Evolutionary conservation across 2,329 filamentous ascomycete genomes (phyloP).

Genomic region (Fusarium brevicatenulatum): DNA sequence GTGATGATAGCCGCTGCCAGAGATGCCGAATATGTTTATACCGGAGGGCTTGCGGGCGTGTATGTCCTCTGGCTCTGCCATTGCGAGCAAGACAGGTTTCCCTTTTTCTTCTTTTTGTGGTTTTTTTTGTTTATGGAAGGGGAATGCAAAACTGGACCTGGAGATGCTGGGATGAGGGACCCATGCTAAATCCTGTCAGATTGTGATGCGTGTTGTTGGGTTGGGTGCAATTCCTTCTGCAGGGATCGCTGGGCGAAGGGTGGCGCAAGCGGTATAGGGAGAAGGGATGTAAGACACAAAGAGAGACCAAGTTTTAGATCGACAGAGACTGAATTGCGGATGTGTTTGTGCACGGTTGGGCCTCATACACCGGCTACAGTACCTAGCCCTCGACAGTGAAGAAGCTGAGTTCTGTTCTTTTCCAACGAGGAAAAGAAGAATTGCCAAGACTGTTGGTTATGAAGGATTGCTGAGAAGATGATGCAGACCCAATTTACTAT

Average conservation of each 20-base stretch:
- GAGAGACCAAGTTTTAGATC: not conserved
- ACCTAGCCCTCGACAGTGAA: not conserved
- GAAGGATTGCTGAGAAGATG: conserved; percentile 22
- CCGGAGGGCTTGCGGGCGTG: conserved; percentile 16
- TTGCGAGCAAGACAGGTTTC: not conserved
- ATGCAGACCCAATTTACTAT: conserved; percentile 1
- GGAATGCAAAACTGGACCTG: not conserved
- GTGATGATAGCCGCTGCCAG: conserved; percentile 33
- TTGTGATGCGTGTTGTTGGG: not conserved
- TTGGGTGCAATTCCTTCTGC: not conserved
- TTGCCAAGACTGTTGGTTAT: not conserved
- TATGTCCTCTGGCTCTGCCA: conserved; percentile 28
- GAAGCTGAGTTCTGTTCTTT: too few relatives aligned
- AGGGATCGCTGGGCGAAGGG: conserved; percentile 7
- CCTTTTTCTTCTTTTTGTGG: not conserved
- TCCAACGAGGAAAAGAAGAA: not conserved
- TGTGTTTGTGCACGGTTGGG: not conserved
- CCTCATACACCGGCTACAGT: too few relatives aligned
- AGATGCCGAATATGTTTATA: conserved; percentile 36
- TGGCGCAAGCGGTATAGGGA: conserved; percentile 18
- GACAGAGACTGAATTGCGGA: not conserved
- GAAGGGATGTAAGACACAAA: conserved; percentile 1
- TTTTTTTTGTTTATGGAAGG: not conserved
- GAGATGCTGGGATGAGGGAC: conserved; percentile 3
- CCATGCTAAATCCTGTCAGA: conserved; percentile 14